Percentiles rank a stretch among this genome's conserved stretches.
phyloP scores from a whole-genome alignment of 495 filamentous ascomycete species.

The Bathelium albidoporum region DNA sequence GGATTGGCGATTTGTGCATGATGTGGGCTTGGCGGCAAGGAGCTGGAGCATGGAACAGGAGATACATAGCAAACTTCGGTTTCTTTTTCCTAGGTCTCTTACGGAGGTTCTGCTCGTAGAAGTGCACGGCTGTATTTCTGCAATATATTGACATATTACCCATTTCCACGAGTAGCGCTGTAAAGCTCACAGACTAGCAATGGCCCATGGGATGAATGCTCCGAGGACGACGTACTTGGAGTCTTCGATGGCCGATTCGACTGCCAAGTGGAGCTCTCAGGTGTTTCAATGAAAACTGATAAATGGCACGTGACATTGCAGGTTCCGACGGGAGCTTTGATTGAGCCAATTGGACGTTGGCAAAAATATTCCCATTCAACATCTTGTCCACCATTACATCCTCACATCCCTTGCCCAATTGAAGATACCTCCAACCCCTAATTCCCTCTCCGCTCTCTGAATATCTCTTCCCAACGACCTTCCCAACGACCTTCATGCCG shows the following conservation, averaged over 20 bases:
- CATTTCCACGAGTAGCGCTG: neutral
- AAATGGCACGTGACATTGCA: no score
- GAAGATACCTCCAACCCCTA: neutral
- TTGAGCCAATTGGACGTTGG: no score
- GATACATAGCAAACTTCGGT: neutral
- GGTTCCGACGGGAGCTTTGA: no score
- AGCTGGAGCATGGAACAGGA: neutral
- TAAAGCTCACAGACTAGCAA: neutral
- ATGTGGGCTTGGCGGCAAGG: neutral
- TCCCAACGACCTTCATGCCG: conserved; percentile 3
- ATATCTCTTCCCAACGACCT: neutral
- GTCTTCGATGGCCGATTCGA: neutral
- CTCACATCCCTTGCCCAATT: no score
- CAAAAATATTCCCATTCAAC: no score
- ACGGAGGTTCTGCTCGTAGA: neutral
- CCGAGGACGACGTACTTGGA: no score
- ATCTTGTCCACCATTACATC: no score
- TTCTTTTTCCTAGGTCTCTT: neutral
- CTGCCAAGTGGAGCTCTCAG: neutral
- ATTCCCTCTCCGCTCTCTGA: neutral
- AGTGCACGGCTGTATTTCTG: neutral
- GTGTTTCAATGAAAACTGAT: no score
- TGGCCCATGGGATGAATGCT: neutral
- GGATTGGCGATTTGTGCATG: neutral
- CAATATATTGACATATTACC: neutral